Base-by-base conservation (phyloP, 352 stramenopile species). In the Phytophthora pinifolia region DNA sequence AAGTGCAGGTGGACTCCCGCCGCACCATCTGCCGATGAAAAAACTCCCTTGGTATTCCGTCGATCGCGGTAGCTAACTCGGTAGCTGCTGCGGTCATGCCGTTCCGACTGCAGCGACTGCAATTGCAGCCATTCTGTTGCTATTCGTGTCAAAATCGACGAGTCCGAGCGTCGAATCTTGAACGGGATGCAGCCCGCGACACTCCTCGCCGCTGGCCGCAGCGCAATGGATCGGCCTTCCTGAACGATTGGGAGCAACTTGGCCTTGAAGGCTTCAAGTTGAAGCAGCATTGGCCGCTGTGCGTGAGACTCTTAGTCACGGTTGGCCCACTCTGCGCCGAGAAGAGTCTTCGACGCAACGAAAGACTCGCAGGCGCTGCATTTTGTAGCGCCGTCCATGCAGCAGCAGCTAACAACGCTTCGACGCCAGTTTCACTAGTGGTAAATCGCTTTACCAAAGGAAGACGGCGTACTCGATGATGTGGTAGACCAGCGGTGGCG, bases 401-500 rank as follows among this genome's bases (percentile, higher is more conserved):
- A 63, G 50, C 58, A 38, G 34, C 44, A 45, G 54, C 39, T 49
- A 39, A 54, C 50, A 61, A 61, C 22, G n/a, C 29, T 18, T 49
- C 46, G 49, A 54, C 34, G 18, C 15, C 29, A 45, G 59, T 27
- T 27, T 27, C 22, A 27, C 22, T 4, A 27, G 22, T 27, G 22
- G 22, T 27, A 4, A 27, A 27, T 27, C 22, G 22, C 22, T 54
- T 80, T 59, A 88, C 75, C 73, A 88, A 1, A 86, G 67, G 46
- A 70, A 85, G 22, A 85, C 50, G n/a, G 76, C 79, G 38, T 67
- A 85, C 47, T 83, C 71, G 35, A 86, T 48, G 51, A 88, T 80
- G 46, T 72, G 76, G 6, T 61, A 49, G 17, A 88, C 33, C 22
- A 86, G 27, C 8, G 67, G 73, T 30, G 46, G 61, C 2, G 75